Base-by-base conservation (phyloP, 768 basidiomycete genomes). In the Tylopilus felleus region DNA sequence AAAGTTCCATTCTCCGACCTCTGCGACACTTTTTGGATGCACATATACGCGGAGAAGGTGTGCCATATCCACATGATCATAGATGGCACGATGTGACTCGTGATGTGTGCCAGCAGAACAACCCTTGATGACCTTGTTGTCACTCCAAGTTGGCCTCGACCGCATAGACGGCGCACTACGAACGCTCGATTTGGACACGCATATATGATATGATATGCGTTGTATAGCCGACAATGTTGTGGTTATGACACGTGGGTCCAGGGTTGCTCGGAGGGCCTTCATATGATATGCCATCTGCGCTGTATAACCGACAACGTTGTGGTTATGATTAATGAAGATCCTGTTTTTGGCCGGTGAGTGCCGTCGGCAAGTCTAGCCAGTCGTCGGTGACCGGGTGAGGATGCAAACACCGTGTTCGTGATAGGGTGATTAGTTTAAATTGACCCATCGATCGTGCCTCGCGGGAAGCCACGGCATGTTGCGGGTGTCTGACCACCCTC, bases 71-170 rank as follows among this genome's bases (percentile, higher is more conserved):
- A 51, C 2, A 43, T 35, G 6, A 8, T 17, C 17, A 45, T 44
- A 12, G 16, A 39, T 31, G 25, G 27, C 14, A 35, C 21, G 14
- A 52, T 40, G 16, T 49, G 43, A 51, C 33, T 25, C 42, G 46
- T 27, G 9, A 38, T 48, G 52, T 41, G 44, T 49, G 43, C 28
- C 16, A 17, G 12, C 46, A 57, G 59, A 56, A 69, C 69, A 53
- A 17, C 70, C 71, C 44, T 47, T 70, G 42, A 62, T 68, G 65
- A 57, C 55, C 16, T 14, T 67, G 9, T 51, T 53, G n/a, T 77
- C 83, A 6, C 64, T 85, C 38, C 68, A 77, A 56, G 73, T 80
- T 43, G 67, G 76, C 25, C 53, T 85, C 9, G 78, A 81, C 58
- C 74, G 83, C 56, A 73, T 83, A 21, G 74, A 81, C 35, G 55